A percentile compares a stretch with the other conserved stretches of the same genome.
phyloP scores from a whole-genome alignment of 371 early-diverging fungal species.

The Rhizopus arrhizus region DNA sequence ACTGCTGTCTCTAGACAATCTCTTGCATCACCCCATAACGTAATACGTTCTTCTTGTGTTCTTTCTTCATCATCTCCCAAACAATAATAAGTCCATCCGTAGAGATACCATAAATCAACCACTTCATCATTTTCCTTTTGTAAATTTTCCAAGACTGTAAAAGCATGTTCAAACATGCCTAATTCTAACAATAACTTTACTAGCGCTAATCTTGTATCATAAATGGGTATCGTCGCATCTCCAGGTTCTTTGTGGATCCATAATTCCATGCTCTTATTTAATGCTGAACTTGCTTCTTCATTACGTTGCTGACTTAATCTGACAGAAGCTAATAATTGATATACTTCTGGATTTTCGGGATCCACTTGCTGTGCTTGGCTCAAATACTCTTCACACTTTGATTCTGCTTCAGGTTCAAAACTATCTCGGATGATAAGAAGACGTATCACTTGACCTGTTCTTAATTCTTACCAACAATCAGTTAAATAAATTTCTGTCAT shows the following conservation, averaged over 20 bases:
- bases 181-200: constrained; percentile 85
- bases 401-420: constrained; percentile 90
- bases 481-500: constrained; percentile 96
- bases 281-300: constrained; percentile 77
- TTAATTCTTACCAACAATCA: constrained; percentile 81
- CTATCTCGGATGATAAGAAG: constrained; percentile 35
- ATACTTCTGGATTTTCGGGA: constrained; percentile 80
- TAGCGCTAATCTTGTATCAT: constrained; percentile 75
- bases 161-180: constrained; percentile 75
- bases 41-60: constrained; percentile 54
- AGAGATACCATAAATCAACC: constrained; percentile 92
- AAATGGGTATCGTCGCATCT: constrained; percentile 73
- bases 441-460: background rate
- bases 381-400: constrained; percentile 76
- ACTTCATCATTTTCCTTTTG: constrained; percentile 90
- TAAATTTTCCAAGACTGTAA: constrained; percentile 75
- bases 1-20: constrained; percentile 76
- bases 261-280: constrained; percentile 69
- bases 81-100: constrained; percentile 88
- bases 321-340: constrained; percentile 89
- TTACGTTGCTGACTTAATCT: constrained; percentile 82
- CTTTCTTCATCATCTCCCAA: constrained; percentile 68
- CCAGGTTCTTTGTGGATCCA: constrained; percentile 73
- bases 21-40: constrained; percentile 69
- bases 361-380: constrained; percentile 69